Conservation (phyloP, 176 grass and related monocot species). For the Carex parvula region DNA sequence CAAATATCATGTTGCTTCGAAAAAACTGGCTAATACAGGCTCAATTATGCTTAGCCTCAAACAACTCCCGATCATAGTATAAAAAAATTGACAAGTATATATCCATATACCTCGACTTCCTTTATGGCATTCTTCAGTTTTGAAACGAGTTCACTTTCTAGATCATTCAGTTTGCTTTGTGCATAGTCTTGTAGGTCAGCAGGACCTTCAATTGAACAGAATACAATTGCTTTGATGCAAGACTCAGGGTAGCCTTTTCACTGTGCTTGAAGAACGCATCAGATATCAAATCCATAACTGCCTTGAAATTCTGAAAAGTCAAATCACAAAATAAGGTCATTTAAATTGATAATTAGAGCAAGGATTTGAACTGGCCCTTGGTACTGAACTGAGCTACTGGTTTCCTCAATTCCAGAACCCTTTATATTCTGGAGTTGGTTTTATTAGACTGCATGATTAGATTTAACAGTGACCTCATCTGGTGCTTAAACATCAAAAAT, state of each 20-base stretch:
- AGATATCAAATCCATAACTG: conserved; percentile 61
- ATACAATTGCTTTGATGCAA: conserved; percentile 77
- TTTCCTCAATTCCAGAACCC: background rate
- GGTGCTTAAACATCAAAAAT: background rate
- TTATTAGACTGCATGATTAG: background rate
- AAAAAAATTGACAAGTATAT: conserved; percentile 17
- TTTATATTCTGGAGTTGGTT: background rate
- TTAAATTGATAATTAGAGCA: background rate
- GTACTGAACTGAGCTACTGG: background rate
- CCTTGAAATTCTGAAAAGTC: conserved; percentile 76
- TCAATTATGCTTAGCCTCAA: background rate
- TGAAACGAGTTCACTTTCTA: conserved; percentile 76
- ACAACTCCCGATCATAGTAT: background rate
- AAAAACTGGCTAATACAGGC: background rate
- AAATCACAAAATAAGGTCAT: conserved; percentile 9
- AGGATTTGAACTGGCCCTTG: background rate
- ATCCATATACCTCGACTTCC: conserved; percentile 67
- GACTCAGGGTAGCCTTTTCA: conserved; percentile 86
- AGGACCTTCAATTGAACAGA: conserved; percentile 74
- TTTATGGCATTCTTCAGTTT: conserved; percentile 92
- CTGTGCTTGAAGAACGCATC: conserved; percentile 99
- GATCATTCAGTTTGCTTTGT: conserved; percentile 76
- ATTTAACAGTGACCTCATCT: background rate
- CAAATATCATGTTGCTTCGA: background rate
- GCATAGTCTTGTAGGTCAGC: conserved; percentile 88